phyloP scores from a whole-genome alignment of 306 rosid species.

The Crotalaria pallida region DNA sequence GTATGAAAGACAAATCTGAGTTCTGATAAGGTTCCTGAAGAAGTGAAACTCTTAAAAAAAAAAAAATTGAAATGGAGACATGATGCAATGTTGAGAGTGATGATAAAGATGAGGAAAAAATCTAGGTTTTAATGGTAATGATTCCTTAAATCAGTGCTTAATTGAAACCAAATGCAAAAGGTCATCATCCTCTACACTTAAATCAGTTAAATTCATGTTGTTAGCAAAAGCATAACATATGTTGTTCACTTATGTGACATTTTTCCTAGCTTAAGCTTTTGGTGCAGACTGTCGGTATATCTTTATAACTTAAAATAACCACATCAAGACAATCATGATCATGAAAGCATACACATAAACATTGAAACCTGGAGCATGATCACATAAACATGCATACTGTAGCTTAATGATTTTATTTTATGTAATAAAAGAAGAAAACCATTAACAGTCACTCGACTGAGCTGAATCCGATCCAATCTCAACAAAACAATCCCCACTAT shows the following conservation, averaged over 20 bases:
- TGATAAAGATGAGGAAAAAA: not conserved
- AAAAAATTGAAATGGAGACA: not conserved
- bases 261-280: not conserved
- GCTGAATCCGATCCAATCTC: not conserved
- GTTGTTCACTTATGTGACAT: not conserved
- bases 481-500: not conserved
- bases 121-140: not conserved
- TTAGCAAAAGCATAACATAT: not conserved
- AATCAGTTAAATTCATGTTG: not conserved
- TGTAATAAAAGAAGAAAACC: not conserved
- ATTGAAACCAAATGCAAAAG: not conserved
- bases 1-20: not conserved
- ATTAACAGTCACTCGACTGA: not conserved
- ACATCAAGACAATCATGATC: not conserved
- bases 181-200: not conserved
- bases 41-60: not conserved
- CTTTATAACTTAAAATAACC: not conserved
- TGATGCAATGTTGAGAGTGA: not conserved
- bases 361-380: not conserved
- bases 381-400: not conserved
- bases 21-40: not conserved
- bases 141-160: not conserved
- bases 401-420: not conserved
- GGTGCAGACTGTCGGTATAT: not conserved
- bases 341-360: not conserved